Conservation (phyloP, 805 yeast genomes). For the Kluyveromyces aestuarii region DNA sequence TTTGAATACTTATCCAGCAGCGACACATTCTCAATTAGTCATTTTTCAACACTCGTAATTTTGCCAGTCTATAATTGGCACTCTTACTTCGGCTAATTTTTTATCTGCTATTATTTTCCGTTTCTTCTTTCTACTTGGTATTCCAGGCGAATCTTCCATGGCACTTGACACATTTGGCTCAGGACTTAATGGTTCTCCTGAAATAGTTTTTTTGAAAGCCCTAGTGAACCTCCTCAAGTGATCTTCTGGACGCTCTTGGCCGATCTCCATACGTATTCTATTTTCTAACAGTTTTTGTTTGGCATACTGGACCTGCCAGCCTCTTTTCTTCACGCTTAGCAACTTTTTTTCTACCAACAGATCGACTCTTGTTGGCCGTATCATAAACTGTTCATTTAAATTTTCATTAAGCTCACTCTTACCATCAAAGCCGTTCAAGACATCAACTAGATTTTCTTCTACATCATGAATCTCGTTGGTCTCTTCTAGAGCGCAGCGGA, state of each 20-base stretch:
- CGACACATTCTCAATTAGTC: too few relatives aligned
- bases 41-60: background rate
- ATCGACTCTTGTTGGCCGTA: background rate
- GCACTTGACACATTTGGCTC: background rate
- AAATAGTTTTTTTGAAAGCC: background rate
- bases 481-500: background rate
- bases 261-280: background rate
- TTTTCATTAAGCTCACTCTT: background rate
- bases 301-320: background rate
- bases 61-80: background rate
- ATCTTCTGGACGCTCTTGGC: constrained; percentile 1
- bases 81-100: background rate
- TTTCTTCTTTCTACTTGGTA: background rate
- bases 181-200: background rate
- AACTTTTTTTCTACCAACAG: background rate
- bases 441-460: background rate
- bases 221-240: constrained; percentile 2
- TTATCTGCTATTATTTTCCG: background rate
- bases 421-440: background rate
- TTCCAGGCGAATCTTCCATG: background rate
- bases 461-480: background rate
- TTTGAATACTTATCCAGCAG: too few relatives aligned
- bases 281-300: background rate
- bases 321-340: background rate
- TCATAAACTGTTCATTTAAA: background rate